phyloP scores from a whole-genome alignment of 768 basidiomycete genomes.

The Kwoniella shandongensis region DNA sequence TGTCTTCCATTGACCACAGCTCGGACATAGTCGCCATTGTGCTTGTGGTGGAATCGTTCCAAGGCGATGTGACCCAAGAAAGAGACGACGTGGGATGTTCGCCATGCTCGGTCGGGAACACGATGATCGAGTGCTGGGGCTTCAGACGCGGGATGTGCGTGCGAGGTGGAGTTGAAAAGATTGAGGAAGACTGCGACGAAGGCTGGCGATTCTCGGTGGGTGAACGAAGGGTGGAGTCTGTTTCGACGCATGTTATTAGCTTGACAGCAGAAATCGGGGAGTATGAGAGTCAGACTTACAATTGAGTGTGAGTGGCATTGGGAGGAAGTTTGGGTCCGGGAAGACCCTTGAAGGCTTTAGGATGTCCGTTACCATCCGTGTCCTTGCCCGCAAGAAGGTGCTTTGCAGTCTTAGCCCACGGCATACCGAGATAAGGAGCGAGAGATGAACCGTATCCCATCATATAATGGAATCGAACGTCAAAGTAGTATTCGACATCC shows the following conservation, averaged over 20 bases:
- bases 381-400: slow-evolving; percentile 51
- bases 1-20: slow-evolving; percentile 55
- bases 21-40: slow-evolving; percentile 47
- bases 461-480: slow-evolving; percentile 53
- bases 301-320: slow-evolving; percentile 55
- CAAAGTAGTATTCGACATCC: slow-evolving; percentile 53
- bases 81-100: slow-evolving; percentile 54
- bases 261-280: slow-evolving; percentile 1
- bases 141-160: slow-evolving; percentile 31
- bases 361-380: slow-evolving; percentile 30
- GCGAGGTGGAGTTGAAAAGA: slow-evolving; percentile 53
- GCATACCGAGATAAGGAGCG: slow-evolving; percentile 53
- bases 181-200: slow-evolving; percentile 55
- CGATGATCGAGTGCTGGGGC: slow-evolving; percentile 44
- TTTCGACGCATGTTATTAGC: neutral
- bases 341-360: slow-evolving; percentile 29
- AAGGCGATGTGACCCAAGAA: slow-evolving; percentile 56
- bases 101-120: slow-evolving; percentile 49
- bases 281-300: slow-evolving; percentile 31
- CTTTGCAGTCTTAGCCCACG: slow-evolving; percentile 53
- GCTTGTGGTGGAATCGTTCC: slow-evolving; percentile 47
- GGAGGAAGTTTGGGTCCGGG: slow-evolving; percentile 53
- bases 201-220: slow-evolving; percentile 56
- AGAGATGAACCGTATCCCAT: slow-evolving; percentile 53
- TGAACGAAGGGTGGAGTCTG: slow-evolving; percentile 54